These are phyloP conservation scores for Pseudocercospora pini-densiflorae DNA, from an alignment of 2,329 filamentous ascomycete genomes.

Conservation along the genomic window DNA sequence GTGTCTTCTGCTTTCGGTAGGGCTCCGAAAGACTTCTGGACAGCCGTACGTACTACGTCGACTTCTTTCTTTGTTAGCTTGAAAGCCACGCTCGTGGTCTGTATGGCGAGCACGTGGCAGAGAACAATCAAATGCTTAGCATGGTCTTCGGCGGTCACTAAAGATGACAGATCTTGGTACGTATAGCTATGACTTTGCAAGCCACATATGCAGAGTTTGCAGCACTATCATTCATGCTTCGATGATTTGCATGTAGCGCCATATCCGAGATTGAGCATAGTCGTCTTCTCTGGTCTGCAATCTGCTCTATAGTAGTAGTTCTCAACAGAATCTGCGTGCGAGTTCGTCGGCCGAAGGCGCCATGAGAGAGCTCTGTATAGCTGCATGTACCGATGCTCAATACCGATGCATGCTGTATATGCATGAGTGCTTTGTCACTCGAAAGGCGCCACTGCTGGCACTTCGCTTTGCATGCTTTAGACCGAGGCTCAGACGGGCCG, in stretches of 20 bases:
- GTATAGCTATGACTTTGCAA: neutral
- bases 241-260: neutral
- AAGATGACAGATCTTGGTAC: conserved; percentile 13
- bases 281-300: neutral
- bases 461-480: neutral
- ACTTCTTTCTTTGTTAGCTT: neutral
- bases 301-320: neutral
- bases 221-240: conserved; percentile 3
- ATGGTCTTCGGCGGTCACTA: neutral
- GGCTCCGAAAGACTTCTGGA: neutral
- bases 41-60: neutral
- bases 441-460: neutral
- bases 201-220: conserved; percentile 11
- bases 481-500: neutral
- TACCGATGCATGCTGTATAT: neutral
- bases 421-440: neutral
- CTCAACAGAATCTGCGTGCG: neutral
- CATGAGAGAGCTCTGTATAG: neutral
- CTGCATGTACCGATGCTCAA: neutral
- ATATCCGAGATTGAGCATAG: neutral
- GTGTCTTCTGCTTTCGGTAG: conserved; percentile 9
- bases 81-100: conserved; percentile 3
- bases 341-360: neutral
- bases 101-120: conserved; percentile 1
- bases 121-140: neutral